Conservation (phyloP, 2,329 filamentous ascomycete genomes). For the Alternaria consortialis region DNA sequence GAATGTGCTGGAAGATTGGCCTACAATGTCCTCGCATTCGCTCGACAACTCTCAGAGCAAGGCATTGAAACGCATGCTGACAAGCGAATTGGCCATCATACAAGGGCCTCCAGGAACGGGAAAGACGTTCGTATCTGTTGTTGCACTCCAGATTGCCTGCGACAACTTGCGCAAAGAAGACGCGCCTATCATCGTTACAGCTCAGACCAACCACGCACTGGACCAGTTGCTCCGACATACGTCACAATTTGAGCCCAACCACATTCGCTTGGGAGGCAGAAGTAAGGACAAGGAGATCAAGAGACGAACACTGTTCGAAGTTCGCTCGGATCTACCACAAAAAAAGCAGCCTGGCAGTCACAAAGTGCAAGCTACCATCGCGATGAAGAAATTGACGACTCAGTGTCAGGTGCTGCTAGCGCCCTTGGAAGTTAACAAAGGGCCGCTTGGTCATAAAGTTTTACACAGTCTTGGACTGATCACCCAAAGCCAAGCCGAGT, state of each 20-base stretch:
- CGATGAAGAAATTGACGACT: slow-evolving; percentile 51
- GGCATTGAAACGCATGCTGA: slow-evolving; percentile 75
- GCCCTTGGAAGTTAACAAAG: slow-evolving; percentile 34
- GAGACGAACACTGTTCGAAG: slow-evolving; percentile 70
- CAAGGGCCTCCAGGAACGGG: slow-evolving; percentile 84
- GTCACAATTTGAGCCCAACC: slow-evolving; percentile 67
- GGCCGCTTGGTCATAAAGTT: slow-evolving; percentile 41
- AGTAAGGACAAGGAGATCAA: slow-evolving; percentile 73
- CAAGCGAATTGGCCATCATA: slow-evolving; percentile 75
- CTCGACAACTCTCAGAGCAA: slow-evolving; percentile 76
- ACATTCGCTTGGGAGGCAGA: slow-evolving; percentile 74
- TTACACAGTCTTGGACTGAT: slow-evolving; percentile 68
- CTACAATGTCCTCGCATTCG: slow-evolving; percentile 53
- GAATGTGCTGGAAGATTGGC: slow-evolving; percentile 66
- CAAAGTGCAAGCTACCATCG: slow-evolving; percentile 50
- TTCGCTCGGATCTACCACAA: slow-evolving; percentile 54
- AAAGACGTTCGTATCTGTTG: slow-evolving; percentile 84
- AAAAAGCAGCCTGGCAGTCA: slow-evolving; percentile 49
- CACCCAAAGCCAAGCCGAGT: slow-evolving; percentile 69
- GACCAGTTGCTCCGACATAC: slow-evolving; percentile 80
- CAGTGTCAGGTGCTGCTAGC: slow-evolving; percentile 36
- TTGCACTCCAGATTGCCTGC: slow-evolving; percentile 72
- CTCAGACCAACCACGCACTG: slow-evolving; percentile 90
- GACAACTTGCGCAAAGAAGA: slow-evolving; percentile 64
- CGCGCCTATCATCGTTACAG: slow-evolving; percentile 78